Base-by-base conservation (phyloP, 2,329 filamentous ascomycete genomes). In the Pestalotiopsis sp. region DNA sequence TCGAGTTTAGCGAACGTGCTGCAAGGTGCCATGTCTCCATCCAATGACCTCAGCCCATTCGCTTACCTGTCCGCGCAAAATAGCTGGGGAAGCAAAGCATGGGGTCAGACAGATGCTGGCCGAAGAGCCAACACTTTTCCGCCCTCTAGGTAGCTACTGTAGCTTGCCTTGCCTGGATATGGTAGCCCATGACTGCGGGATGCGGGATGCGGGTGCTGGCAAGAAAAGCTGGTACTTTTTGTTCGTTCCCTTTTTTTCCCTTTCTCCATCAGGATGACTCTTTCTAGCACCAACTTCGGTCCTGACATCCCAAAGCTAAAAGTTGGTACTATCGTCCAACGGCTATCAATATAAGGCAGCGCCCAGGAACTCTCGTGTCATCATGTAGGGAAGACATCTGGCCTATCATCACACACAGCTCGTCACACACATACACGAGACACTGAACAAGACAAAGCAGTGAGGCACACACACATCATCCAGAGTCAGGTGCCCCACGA, bases 31-130 rank as follows among this genome's bases (percentile, higher is more conserved):
- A 62, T 62, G 25, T 5, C 27, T 36, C 31, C 27, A 62, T 36
- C 59, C 59, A 62, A 62, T 62, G 59, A 39, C 59, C n/a, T 36
- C 27, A 36, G n/a, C 31, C 25, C 27, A 62, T 31, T 62, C 59
- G 59, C 27, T 62, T 62, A 62, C 31, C 31, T 36, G 11, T 20
- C 31, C 31, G n/a, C 38, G 59, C 31, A 13, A 17, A 23, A 23
- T 23, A 62, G 27, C 59, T 39, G 59, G 59, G 59, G 59, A 23
- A 36, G 31, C 7, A 31, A n/a, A 62, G 57, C 57, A 62, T 62
- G 59, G 59, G 14, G 59, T 36, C 59, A 14, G 36, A 62, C 59
- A 62, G 20, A 36, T 62, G 27, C 12, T 39, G 27, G 14, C 31
- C 17, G 59, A 62, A 17, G 59, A 36, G n/a, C 31, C 59, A 62